Evolutionary conservation across 306 rosid species (phyloP).

Genomic region (Hippophae rhamnoides): DNA sequence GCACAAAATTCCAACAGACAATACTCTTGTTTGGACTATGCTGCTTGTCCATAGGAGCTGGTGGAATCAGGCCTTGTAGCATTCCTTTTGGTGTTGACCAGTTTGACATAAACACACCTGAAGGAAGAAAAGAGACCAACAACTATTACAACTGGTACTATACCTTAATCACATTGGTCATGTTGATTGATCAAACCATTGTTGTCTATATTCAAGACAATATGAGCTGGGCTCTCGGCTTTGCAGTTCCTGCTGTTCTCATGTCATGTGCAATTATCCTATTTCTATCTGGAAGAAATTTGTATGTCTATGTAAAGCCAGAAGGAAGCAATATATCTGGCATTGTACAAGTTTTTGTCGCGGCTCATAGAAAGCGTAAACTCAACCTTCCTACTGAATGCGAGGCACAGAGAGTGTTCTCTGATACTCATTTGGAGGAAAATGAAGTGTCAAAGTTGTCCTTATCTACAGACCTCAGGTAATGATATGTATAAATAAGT

Average conservation of each 20-base stretch:
- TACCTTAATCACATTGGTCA: slow-evolving; percentile 26
- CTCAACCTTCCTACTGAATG: slow-evolving; percentile 22
- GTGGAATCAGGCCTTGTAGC: slow-evolving; percentile 66
- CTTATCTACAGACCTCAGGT: slow-evolving; percentile 51
- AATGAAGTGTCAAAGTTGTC: slow-evolving; percentile 34
- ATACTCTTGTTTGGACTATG: slow-evolving; percentile 33
- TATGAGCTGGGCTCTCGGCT: slow-evolving; percentile 65
- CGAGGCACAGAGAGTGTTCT: neutral
- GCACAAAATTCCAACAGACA: slow-evolving; percentile 19
- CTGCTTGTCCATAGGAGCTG: slow-evolving; percentile 43
- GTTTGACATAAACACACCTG: slow-evolving; percentile 43
- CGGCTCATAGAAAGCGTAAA: slow-evolving; percentile 50
- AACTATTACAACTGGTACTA: slow-evolving; percentile 77
- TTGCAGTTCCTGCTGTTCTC: slow-evolving; percentile 43
- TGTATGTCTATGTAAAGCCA: slow-evolving; percentile 39
- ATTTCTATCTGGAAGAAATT: slow-evolving; percentile 35
- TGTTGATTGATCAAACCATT: slow-evolving; percentile 34
- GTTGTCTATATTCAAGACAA: slow-evolving; percentile 63
- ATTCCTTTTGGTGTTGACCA: slow-evolving; percentile 75
- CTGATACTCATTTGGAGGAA: slow-evolving; percentile 40
- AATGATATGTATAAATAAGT: too few species aligned
- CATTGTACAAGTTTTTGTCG: slow-evolving; percentile 35
- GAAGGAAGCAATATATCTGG: slow-evolving; percentile 52
- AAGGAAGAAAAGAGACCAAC: slow-evolving; percentile 45
- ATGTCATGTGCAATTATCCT: slow-evolving; percentile 42